A percentile compares a stretch with the other conserved stretches of the same genome.
phyloP scores from a whole-genome alignment of 257 asterid species.

The Solanum bulbocastanum region DNA sequence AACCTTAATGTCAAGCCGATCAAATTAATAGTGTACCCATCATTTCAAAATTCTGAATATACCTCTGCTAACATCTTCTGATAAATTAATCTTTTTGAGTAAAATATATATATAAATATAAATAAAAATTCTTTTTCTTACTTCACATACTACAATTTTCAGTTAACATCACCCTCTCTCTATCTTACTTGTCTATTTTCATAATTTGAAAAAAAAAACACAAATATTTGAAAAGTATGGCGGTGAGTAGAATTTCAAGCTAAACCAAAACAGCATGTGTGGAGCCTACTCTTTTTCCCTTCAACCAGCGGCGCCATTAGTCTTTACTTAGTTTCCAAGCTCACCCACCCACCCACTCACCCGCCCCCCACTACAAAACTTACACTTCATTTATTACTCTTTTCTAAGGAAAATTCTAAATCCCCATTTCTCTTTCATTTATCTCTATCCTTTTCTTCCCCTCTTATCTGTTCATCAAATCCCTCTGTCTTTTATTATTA shows the following conservation, averaged over 20 bases:
- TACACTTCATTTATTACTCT: background rate
- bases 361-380: background rate
- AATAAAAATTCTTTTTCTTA: background rate
- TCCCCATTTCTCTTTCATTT: background rate
- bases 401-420: conserved; percentile 11
- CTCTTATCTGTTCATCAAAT: background rate
- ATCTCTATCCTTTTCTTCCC: background rate
- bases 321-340: conserved; percentile 32
- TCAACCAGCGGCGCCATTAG: conserved; percentile 22
- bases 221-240: background rate
- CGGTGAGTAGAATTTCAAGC: background rate
- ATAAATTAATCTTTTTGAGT: too few relatives aligned
- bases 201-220: too few relatives aligned
- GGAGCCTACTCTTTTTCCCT: background rate
- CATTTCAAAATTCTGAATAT: too few relatives aligned
- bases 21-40: too few relatives aligned
- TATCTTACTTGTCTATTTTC: background rate
- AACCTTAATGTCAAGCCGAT: fast-evolving
- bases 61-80: fast-evolving
- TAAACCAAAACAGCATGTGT: background rate
- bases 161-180: background rate
- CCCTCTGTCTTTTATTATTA: background rate
- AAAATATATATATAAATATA: too few relatives aligned
- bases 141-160: background rate
- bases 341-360: conserved; percentile 12